Conservation (phyloP, 305 asterid species). For the Striga hermonthica region DNA sequence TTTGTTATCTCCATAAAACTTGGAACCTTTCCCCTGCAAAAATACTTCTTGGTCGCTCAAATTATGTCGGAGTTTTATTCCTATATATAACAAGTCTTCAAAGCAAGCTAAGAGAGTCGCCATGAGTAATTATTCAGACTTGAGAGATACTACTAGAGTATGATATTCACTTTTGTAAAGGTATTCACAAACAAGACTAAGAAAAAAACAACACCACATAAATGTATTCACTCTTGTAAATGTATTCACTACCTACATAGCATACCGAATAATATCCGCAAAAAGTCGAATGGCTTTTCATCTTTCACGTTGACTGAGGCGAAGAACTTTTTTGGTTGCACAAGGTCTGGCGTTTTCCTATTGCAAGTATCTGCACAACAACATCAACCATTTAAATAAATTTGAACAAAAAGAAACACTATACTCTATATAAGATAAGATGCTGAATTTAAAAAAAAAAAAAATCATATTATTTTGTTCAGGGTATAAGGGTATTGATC, state of each 20-base stretch:
- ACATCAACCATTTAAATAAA: slow-evolving; percentile 34
- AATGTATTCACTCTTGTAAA: too few species aligned
- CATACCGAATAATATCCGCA: slow-evolving; percentile 69
- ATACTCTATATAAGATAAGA: too few species aligned
- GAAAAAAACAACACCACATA: slow-evolving; percentile 7
- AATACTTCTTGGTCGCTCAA: too few species aligned
- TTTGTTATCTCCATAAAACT: slow-evolving; percentile 20
- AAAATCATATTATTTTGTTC: not conserved
- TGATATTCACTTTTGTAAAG: not conserved
- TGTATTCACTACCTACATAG: slow-evolving; percentile 21
- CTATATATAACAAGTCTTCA: not conserved
- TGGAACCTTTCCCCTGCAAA: not conserved
- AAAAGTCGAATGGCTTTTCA: slow-evolving; percentile 79
- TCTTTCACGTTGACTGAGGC: slow-evolving; percentile 58
- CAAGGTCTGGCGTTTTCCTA: slow-evolving; percentile 48
- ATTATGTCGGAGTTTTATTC: not conserved
- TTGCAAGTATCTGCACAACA: slow-evolving; percentile 60
- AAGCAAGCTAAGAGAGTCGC: slow-evolving; percentile 20
- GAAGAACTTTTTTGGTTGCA: slow-evolving; percentile 50
- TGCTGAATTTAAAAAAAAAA: slow-evolving; percentile 5
- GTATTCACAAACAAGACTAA: too few species aligned
- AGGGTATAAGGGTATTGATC: not conserved
- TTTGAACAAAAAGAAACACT: slow-evolving; percentile 17
- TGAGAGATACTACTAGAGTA: not conserved
- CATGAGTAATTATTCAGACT: slow-evolving; percentile 1